A percentile compares a stretch with the other conserved stretches of the same genome.
Conservation (phyloP, 1,139 yeast species). For the Taiozyma sp. region DNA sequence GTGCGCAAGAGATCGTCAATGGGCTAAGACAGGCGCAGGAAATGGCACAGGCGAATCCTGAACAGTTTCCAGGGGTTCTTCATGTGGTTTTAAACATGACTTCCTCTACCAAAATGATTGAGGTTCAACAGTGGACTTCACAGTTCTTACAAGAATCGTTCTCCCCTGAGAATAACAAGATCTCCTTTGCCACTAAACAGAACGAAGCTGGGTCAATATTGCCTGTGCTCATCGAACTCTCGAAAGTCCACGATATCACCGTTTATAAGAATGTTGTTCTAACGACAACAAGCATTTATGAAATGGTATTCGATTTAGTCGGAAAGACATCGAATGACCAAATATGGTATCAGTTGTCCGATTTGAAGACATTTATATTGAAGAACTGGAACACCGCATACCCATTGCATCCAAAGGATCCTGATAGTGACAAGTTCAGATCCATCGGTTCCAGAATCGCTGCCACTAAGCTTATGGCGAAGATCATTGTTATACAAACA, state of each 20-base stretch:
- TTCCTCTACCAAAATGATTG: constrained; percentile 30
- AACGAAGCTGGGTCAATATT: constrained; percentile 38
- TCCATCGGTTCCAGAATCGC: constrained; percentile 59
- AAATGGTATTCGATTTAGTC: constrained; percentile 31
- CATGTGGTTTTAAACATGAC: constrained; percentile 46
- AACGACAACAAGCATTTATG: constrained; percentile 28
- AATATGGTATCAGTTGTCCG: constrained; percentile 28
- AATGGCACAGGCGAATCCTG: constrained; percentile 42
- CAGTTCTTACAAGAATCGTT: constrained; percentile 42
- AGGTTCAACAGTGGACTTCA: constrained; percentile 42
- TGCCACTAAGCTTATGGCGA: constrained; percentile 66
- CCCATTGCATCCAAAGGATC: constrained; percentile 33
- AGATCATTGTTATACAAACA: constrained; percentile 68
- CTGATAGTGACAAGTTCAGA: constrained; percentile 44
- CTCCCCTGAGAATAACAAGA: constrained; percentile 28
- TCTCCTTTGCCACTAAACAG: constrained; percentile 33
- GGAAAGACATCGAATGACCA: constrained; percentile 32
- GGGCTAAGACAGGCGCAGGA: constrained; percentile 46
- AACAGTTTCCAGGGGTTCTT: constrained; percentile 48
- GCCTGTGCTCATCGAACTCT: constrained; percentile 16
- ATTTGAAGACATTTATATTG: constrained; percentile 28
- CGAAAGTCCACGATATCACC: constrained; percentile 23
- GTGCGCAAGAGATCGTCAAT: constrained; percentile 13
- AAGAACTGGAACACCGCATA: constrained; percentile 29
- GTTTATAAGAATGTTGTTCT: constrained; percentile 29